Percentiles rank a stretch among this genome's conserved stretches.
These are phyloP conservation scores for Annona squamosa DNA, from an alignment of 164 flowering plant species.

Conservation along the genomic window DNA sequence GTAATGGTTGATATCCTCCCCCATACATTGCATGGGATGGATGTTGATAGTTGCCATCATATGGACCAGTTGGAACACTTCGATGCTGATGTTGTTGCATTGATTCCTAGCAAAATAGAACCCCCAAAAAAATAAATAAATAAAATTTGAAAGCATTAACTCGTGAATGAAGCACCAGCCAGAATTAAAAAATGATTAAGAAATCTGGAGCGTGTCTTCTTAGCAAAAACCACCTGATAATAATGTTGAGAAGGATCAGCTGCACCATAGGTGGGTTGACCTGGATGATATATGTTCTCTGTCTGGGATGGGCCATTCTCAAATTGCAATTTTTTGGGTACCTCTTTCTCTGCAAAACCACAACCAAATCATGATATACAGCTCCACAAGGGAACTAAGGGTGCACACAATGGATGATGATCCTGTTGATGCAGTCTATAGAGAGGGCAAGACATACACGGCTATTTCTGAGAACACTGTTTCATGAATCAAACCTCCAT, in stretches of 20 bases:
- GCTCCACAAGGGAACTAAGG: no score
- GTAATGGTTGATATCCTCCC: constrained; percentile 21
- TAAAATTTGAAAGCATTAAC: background rate
- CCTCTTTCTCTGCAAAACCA: constrained; percentile 39
- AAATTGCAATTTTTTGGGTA: constrained; percentile 17
- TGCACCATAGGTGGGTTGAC: constrained; percentile 25
- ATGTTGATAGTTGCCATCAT: constrained; percentile 55
- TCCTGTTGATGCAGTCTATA: no score
- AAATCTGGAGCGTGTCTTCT: background rate
- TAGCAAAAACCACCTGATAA: constrained; percentile 45
- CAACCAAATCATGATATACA: constrained; percentile 2
- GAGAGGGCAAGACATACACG: no score
- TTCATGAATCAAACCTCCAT: no score
- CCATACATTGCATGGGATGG: constrained; percentile 30
- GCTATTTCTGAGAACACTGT: no score
- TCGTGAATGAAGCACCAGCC: background rate
- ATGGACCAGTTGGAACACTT: constrained; percentile 37
- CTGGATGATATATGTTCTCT: constrained; percentile 33
- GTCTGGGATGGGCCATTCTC: constrained; percentile 31
- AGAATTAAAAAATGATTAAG: background rate
- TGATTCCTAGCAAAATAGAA: constrained; percentile 29
- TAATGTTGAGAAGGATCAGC: constrained; percentile 35
- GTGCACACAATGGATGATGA: no score
- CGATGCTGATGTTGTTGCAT: constrained; percentile 20
- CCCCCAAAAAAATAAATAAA: background rate